phyloP scores from a whole-genome alignment of 805 yeast species.

The Pichia membranifaciens region DNA sequence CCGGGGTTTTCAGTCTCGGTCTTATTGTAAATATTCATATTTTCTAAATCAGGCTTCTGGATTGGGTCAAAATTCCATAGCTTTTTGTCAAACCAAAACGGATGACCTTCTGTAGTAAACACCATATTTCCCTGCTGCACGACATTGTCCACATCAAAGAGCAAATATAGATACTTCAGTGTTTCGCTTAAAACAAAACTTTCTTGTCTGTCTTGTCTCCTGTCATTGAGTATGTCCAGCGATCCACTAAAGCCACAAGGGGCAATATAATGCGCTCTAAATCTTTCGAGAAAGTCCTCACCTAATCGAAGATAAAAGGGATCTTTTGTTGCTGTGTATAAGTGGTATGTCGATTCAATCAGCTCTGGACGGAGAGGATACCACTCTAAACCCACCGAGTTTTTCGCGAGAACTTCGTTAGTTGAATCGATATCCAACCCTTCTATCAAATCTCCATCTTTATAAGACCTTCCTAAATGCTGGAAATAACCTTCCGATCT shows the following conservation, averaged over 20 bases:
- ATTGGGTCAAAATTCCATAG: conserved; percentile 14
- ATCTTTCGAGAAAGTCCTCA: conserved; percentile 50
- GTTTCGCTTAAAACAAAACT: conserved; percentile 86
- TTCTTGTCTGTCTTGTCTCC: conserved; percentile 78
- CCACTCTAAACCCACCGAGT: conserved; percentile 67
- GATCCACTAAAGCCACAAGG: conserved; percentile 80
- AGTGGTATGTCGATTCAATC: conserved; percentile 78
- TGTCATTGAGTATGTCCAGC: conserved; percentile 59
- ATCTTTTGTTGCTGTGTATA: conserved; percentile 79
- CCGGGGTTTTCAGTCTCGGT: conserved; percentile 2
- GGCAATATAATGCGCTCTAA: conserved; percentile 46
- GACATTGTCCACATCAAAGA: conserved; percentile 69
- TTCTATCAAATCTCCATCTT: conserved; percentile 17
- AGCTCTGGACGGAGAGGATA: conserved; percentile 91
- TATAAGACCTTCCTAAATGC: conserved; percentile 13
- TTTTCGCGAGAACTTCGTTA: conserved; percentile 22
- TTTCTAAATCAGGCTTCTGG: conserved; percentile 18
- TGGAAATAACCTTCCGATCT: conserved; percentile 19
- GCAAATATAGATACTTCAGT: conserved; percentile 69
- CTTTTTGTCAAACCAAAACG: conserved; percentile 59
- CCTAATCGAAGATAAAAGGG: conserved; percentile 80
- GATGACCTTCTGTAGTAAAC: conserved; percentile 90
- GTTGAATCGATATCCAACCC: conserved; percentile 22
- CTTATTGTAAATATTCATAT: conserved; percentile 10
- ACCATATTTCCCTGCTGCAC: conserved; percentile 34